phyloP scores from a whole-genome alignment of 495 filamentous ascomycete species.

The Hypoxylon cercidicola region DNA sequence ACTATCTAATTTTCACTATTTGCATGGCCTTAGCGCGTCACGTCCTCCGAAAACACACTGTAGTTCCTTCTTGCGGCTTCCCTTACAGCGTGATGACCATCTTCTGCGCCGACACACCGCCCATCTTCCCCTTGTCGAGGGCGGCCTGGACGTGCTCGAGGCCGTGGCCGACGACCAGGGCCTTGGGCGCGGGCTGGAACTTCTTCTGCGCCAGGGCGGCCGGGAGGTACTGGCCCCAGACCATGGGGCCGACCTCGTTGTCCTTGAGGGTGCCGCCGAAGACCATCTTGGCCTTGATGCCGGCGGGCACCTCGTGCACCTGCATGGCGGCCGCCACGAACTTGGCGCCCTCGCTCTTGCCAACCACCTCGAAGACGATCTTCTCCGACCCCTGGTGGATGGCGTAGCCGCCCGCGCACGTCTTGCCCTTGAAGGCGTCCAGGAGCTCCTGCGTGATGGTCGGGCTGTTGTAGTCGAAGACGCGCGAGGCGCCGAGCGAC shows the following conservation, averaged over 20 bases:
- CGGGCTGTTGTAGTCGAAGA: conserved; percentile 67
- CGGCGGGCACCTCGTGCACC: conserved; percentile 31
- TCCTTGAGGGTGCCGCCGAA: conserved; percentile 33
- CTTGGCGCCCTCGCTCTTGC: conserved; percentile 33
- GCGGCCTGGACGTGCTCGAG: conserved; percentile 39
- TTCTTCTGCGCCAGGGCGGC: conserved; percentile 31
- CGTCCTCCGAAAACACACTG: no score
- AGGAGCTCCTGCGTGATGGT: conserved; percentile 49
- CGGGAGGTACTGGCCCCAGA: conserved; percentile 36
- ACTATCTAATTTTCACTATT: no score
- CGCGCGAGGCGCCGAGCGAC: conserved; percentile 62
- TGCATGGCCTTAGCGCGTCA: no score
- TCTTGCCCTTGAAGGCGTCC: conserved; percentile 41
- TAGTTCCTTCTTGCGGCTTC: not conserved
- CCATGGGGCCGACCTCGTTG: conserved; percentile 35
- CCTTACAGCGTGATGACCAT: conserved; percentile 38
- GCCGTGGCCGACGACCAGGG: conserved; percentile 38
- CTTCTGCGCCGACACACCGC: conserved; percentile 36
- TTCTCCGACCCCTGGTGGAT: conserved; percentile 17
- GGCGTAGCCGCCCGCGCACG: conserved; percentile 29
- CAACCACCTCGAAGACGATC: conserved; percentile 30
- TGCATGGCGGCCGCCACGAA: conserved; percentile 42
- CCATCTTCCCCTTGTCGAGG: conserved; percentile 30
- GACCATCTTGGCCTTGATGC: conserved; percentile 41
- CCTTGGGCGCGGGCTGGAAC: conserved; percentile 33